These are phyloP conservation scores for Neobulgaria alba DNA, from an alignment of 2,329 filamentous ascomycete species.

Conservation along the genomic window DNA sequence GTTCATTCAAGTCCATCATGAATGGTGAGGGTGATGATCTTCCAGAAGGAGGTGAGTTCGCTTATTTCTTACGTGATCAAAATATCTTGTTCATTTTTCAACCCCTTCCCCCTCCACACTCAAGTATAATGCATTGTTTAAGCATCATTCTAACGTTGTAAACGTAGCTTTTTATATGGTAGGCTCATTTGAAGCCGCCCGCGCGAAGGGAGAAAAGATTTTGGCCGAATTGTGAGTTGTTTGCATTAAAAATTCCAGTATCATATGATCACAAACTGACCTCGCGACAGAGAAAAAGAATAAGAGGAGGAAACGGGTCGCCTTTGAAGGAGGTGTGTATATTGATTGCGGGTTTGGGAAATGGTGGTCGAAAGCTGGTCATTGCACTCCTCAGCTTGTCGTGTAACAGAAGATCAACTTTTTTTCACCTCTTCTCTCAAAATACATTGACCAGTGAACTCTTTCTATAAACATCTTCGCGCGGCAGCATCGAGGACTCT, in stretches of 20 bases:
- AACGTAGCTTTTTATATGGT: constrained; percentile 43
- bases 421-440: neutral
- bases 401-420: neutral
- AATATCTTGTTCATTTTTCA: no score
- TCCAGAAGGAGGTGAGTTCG: constrained; percentile 59
- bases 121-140: constrained; percentile 19
- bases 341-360: neutral
- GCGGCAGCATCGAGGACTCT: no score
- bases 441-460: no score
- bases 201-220: constrained; percentile 99
- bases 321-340: neutral
- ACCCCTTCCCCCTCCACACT: constrained; percentile 36
- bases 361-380: neutral
- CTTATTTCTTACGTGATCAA: no score
- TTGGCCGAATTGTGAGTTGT: constrained; percentile 64
- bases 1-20: constrained; percentile 82
- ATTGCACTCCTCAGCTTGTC: neutral
- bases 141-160: constrained; percentile 4
- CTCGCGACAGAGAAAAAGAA: neutral
- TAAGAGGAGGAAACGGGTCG: neutral
- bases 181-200: constrained; percentile 86
- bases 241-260: no score
- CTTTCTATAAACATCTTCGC: no score
- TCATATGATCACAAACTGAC: no score
- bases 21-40: constrained; percentile 91